Evolutionary conservation across 768 basidiomycete species (phyloP), one percentile per base, ranked within the genome.

Genomic region (Galerina sulciceps): DNA sequence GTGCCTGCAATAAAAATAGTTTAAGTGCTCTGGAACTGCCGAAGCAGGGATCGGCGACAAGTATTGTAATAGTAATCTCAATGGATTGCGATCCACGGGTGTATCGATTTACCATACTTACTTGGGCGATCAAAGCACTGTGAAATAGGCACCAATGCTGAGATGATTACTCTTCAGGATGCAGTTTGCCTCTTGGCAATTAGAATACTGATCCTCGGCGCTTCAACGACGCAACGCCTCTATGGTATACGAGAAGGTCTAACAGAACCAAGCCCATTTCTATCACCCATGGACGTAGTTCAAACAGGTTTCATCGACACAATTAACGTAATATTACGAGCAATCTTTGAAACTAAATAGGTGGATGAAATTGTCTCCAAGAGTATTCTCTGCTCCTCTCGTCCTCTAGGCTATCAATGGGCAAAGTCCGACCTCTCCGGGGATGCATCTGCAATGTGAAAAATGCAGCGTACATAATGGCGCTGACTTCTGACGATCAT

Each of bases 361-460:
- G 22, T 23, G n/a, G n/a, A n/a, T n/a, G n/a, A n/a, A n/a, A n/a
- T n/a, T n/a, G n/a, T n/a, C n/a, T n/a, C n/a, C n/a, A n/a, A n/a
- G n/a, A n/a, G n/a, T n/a, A n/a, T n/a, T n/a, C 45, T 47, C 3
- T 26, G 45, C 3, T 41, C 37, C n/a, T 11, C 20, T 37, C 18
- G 15, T 23, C 2, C 49, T 43, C 40, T 23, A 65, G 53, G 58
- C 15, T 9, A 58, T 45, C 38, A 48, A 47, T 17, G 60, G 59
- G 11, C 62, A 63, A 1, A 47, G 22, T 37, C 54, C 62, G 1
- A 43, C 51, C 20, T 66, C 60, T 57, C 59, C 59, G 2, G 53
- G 44, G 49, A 38, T 43, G 37, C 65, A 63, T 15, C 62, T 61
- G 18, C 4, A 38, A 6, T 35, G 13, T 1, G 26, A n/a, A 41